Base-by-base conservation (phyloP, 805 yeast genomes). In the Alloascoidea hylecoeti region DNA sequence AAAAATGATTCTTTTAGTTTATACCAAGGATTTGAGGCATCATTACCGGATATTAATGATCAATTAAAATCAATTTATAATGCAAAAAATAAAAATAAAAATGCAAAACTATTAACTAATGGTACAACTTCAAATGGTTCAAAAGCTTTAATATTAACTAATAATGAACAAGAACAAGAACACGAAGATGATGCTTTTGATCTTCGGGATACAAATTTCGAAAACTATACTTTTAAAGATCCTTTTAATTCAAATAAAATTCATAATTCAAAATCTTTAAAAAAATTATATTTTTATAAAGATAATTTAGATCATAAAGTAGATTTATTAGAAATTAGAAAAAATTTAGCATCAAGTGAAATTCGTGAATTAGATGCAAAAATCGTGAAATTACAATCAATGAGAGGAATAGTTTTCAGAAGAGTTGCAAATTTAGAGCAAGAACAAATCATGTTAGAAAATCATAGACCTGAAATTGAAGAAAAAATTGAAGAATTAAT, bases 1-100 rank as follows among this genome's bases (percentile, higher is more conserved):
- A 53, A 50, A 13, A 45, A 42, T 17, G 34, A 35, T 5, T 36
- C 34, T 5, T 72, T 70, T 44, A 72, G 85, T 2, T 55, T 80
- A 16, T 77, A 69, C 48, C 88, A 79, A 53, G 86, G 88, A 1
- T 77, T 80, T 49, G 64, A 65, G 47, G 82, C 84, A 3, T 60
- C 71, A 1, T 50, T 67, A 27, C 74, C 75, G 1, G 68, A 68
- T 14, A 56, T 69, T n/a, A 60, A 69, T 42, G 70, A 64, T 41
- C 62, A 61, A 33, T 52, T 64, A 49, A 57, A 42, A 34, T 47
- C 42, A 44, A 46, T 39, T 36, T 56, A 48, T 41, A n/a, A 41
- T 37, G 23, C 38, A 39, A 23, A 48, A 35, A 39, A 44, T 35
- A 46, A 54, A 44, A 44, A 47, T 37, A 23, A 48, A 35, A 39